phyloP scores from a whole-genome alignment of 192 early-diverging fungal genomes.

The Jimgerdemannia flammicorona region DNA sequence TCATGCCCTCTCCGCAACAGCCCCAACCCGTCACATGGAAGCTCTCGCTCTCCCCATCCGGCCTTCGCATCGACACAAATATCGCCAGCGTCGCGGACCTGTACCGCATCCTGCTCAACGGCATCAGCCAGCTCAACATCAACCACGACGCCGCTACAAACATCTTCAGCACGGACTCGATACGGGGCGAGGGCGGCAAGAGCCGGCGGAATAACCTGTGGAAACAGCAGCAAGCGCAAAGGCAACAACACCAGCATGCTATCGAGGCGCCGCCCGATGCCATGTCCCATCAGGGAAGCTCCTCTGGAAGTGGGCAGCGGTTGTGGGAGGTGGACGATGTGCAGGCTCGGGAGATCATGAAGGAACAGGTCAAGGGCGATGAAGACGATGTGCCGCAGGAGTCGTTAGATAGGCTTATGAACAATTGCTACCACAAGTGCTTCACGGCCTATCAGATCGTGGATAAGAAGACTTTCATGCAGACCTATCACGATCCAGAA shows the following conservation, averaged over 20 bases:
- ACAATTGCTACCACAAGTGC: slow-evolving; percentile 26
- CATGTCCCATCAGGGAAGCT: background rate
- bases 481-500: slow-evolving; percentile 10
- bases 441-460: slow-evolving; percentile 36
- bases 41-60: slow-evolving; percentile 33
- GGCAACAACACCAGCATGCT: background rate
- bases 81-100: slow-evolving; percentile 40
- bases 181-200: slow-evolving; percentile 16
- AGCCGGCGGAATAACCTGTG: background rate
- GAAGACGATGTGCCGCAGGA: slow-evolving; percentile 27
- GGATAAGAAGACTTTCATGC: slow-evolving; percentile 23
- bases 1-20: background rate
- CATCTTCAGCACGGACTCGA: slow-evolving; percentile 32
- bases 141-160: slow-evolving; percentile 31
- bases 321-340: slow-evolving; percentile 36
- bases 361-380: slow-evolving; percentile 17
- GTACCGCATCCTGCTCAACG: slow-evolving; percentile 34
- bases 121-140: slow-evolving; percentile 38
- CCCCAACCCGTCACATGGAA: slow-evolving; percentile 30
- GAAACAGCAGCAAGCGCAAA: slow-evolving; percentile 5
- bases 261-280: slow-evolving; percentile 4
- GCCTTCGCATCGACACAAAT: slow-evolving; percentile 37
- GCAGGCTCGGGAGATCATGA: slow-evolving; percentile 28
- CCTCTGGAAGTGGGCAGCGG: slow-evolving; percentile 12
- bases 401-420: slow-evolving; percentile 23